Evolutionary conservation across 176 grass and related monocot genomes (phyloP).

Genomic region (Metroxylon sagu): DNA sequence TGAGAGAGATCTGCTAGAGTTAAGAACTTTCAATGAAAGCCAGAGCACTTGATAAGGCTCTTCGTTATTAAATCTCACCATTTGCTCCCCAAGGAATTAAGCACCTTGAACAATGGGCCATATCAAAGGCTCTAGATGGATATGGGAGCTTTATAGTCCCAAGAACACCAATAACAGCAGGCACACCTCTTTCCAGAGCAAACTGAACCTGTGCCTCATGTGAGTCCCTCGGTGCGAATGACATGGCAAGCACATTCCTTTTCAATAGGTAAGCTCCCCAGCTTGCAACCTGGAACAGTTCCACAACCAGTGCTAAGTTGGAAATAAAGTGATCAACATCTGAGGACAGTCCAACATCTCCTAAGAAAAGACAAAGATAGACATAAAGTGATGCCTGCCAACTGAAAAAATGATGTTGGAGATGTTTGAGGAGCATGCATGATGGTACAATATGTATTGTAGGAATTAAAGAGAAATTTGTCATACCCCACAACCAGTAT

Average conservation of each 20-base stretch:
- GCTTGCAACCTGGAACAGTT: constrained; percentile 53
- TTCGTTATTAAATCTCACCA: constrained; percentile 30
- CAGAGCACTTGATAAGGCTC: background rate
- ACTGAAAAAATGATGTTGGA: no score
- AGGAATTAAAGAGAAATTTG: background rate
- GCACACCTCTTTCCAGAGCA: constrained; percentile 81
- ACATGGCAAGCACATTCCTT: constrained; percentile 72
- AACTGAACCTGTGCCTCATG: constrained; percentile 97
- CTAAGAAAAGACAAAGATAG: no score
- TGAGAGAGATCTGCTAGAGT: background rate
- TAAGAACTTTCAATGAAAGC: background rate
- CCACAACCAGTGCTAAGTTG: no score
- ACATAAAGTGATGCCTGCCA: no score
- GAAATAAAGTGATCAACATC: no score
- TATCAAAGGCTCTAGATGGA: constrained; percentile 75
- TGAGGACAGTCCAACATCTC: no score
- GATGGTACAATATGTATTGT: no score
- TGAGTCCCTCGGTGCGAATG: constrained; percentile 88
- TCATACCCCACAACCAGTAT: constrained; percentile 83
- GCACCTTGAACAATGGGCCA: constrained; percentile 95
- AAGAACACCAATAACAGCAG: constrained; percentile 80
- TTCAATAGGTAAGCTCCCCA: constrained; percentile 69
- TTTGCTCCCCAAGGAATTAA: constrained; percentile 77
- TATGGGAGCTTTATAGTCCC: constrained; percentile 89
- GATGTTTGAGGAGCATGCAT: no score